Base-by-base conservation (phyloP, 208 protist genomes). In the Acanthamoeba culbertsoni region DNA sequence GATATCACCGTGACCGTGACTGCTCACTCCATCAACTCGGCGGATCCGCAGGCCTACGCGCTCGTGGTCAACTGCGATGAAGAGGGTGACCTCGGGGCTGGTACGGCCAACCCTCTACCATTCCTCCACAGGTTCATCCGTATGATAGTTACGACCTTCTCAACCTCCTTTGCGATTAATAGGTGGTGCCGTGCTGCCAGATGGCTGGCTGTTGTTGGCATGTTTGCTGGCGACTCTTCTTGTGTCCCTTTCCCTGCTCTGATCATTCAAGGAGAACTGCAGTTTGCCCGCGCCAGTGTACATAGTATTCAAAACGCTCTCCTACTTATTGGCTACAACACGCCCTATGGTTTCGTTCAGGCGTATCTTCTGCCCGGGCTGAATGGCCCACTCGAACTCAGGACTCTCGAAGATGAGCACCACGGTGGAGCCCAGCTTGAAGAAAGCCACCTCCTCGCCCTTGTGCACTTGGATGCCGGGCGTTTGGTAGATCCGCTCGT, bases 361-460 rank as follows among this genome's bases (percentile, higher is more conserved):
- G 14, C 46, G 4, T 7, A 91, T 33, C 46, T 91, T 62, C 35
- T 91, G 84, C 18, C 84, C 84, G 12, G 84, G 55, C 43, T 63
- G 31, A 37, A 91, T 91, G 84, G 33, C 26, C 84, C 84, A 91
- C 28, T 91, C 35, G 40, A 91, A 71, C 55, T 91, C 84, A 28
- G 84, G 84, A 40, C 55, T 91, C 55, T 98, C 97, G 68, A 97
- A 97, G 31, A 98, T 71, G 20, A 98, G 37, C 0, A 98, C 93
- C 28, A 98, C 94, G 18, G 97, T 97, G 14, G 95, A 97, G 57
- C 97, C 97, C 28, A 98, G 89, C 23, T 94, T 90, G 89, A 98
- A 98, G 43, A 93, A 93, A 2, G 40, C 62, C 7, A 94, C 59
- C 82, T 79, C 77, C n/a, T 45, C 46, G 0, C 35, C 77, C 42